These are phyloP conservation scores for Polyporus tsugae DNA, from an alignment of 1,284 basidiomycete species.

Conservation along the genomic window DNA sequence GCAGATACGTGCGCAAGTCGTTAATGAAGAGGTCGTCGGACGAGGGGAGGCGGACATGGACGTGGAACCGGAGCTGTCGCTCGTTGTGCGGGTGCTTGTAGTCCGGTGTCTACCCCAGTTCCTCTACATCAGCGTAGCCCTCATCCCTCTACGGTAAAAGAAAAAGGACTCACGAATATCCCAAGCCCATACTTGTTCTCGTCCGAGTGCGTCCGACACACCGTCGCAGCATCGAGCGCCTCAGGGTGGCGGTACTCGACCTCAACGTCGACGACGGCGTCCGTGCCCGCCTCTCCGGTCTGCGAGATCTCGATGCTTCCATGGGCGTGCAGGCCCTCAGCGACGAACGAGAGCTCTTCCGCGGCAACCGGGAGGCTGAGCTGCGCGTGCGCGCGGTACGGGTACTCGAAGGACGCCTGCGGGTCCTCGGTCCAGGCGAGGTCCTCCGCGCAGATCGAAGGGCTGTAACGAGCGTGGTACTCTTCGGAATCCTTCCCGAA, in stretches of 20 bases:
- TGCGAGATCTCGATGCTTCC: constrained; percentile 38
- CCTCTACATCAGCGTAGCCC: background rate
- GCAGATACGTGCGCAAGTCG: constrained; percentile 34
- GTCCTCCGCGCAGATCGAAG: constrained; percentile 10
- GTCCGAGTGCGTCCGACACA: constrained; percentile 35
- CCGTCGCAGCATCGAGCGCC: constrained; percentile 30
- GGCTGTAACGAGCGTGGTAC: background rate
- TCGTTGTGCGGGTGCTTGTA: constrained; percentile 21
- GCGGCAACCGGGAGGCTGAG: constrained; percentile 37
- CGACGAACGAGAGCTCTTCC: constrained; percentile 40
- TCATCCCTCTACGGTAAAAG: background rate
- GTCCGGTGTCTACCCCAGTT: constrained; percentile 27
- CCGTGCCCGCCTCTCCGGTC: constrained; percentile 21
- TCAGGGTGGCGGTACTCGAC: constrained; percentile 31
- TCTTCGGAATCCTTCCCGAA: background rate
- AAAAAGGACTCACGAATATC: constrained; percentile 39
- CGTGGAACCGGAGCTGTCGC: constrained; percentile 23
- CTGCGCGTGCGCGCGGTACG: constrained; percentile 28
- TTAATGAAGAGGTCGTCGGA: constrained; percentile 27
- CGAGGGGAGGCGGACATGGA: constrained; percentile 36
- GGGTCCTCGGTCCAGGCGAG: constrained; percentile 6
- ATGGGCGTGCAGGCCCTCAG: constrained; percentile 35
- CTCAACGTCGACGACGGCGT: constrained; percentile 35
- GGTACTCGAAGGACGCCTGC: constrained; percentile 14
- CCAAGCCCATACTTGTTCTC: constrained; percentile 39